phyloP scores from a whole-genome alignment of 1,139 yeast species.

The Groenewaldozyma sp. region DNA sequence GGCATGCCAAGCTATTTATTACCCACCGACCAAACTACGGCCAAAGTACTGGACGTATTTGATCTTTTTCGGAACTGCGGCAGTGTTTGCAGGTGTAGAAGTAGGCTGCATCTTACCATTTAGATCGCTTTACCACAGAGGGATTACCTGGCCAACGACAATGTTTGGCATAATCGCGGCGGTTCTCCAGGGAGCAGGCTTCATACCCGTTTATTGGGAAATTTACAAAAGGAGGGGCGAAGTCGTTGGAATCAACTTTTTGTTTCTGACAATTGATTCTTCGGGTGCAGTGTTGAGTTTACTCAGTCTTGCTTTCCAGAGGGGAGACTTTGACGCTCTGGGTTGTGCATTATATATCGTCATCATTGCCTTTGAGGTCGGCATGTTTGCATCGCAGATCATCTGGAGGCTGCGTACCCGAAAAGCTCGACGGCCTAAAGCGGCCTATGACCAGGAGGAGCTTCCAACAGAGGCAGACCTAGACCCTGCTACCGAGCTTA shows the following conservation, averaged over 20 bases:
- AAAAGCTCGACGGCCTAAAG: no score
- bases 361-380: slow-evolving; percentile 65
- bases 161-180: slow-evolving; percentile 76
- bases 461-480: no score
- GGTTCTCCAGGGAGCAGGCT: slow-evolving; percentile 62
- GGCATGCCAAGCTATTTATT: slow-evolving; percentile 67
- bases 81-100: slow-evolving; percentile 50
- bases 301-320: slow-evolving; percentile 37
- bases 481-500: no score
- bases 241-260: slow-evolving; percentile 80
- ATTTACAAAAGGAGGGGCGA: slow-evolving; percentile 68
- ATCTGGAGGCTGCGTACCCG: slow-evolving; percentile 60
- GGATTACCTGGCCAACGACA: slow-evolving; percentile 63
- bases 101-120: slow-evolving; percentile 66
- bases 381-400: slow-evolving; percentile 60
- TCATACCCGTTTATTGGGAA: slow-evolving; percentile 85
- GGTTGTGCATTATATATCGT: slow-evolving; percentile 68
- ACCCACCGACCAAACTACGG: slow-evolving; percentile 49
- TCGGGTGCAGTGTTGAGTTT: slow-evolving; percentile 74
- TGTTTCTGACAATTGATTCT: slow-evolving; percentile 70
- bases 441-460: no score
- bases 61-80: slow-evolving; percentile 24
- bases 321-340: slow-evolving; percentile 51
- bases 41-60: slow-evolving; percentile 15
- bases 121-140: slow-evolving; percentile 47